Evolutionary conservation across 108 stramenopile species (phyloP).

Genomic region (Pseudonitzschia pungens): DNA sequence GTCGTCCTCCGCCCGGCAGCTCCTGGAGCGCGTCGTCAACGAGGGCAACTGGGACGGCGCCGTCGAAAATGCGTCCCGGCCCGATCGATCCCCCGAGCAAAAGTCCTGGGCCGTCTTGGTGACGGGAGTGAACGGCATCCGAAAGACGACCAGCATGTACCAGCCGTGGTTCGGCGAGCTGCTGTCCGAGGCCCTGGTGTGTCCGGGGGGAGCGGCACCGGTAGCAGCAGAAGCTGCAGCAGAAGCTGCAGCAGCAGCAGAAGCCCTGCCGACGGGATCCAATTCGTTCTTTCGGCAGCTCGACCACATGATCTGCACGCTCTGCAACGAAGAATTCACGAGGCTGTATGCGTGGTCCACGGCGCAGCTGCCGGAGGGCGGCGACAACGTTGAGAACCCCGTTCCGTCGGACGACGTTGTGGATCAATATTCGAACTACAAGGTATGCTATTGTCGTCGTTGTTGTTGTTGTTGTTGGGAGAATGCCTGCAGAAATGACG

Average conservation of each 20-base stretch:
- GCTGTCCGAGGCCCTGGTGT: slow-evolving; percentile 60
- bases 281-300: slow-evolving; percentile 88
- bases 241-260: neutral
- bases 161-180: slow-evolving; percentile 76
- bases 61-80: slow-evolving; percentile 16
- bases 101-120: slow-evolving; percentile 85
- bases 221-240: neutral
- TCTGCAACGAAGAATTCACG: slow-evolving; percentile 79
- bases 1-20: slow-evolving; percentile 16
- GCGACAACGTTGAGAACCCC: slow-evolving; percentile 18
- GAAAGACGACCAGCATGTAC: slow-evolving; percentile 84
- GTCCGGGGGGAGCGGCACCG: slow-evolving; percentile 1
- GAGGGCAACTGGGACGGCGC: slow-evolving; percentile 88
- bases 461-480: too few species aligned
- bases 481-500: too few species aligned
- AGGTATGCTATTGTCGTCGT: too few species aligned
- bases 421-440: slow-evolving; percentile 53
- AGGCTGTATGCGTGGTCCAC: slow-evolving; percentile 63
- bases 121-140: slow-evolving; percentile 88
- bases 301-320: slow-evolving; percentile 84
- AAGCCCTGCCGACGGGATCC: slow-evolving; percentile 44
- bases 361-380: slow-evolving; percentile 29
- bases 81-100: slow-evolving; percentile 8
- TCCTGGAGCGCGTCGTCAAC: slow-evolving; percentile 60
- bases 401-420: slow-evolving; percentile 52